Evolutionary conservation across 2,329 filamentous ascomycete species (phyloP).

Genomic region (Seiridium cupressi): DNA sequence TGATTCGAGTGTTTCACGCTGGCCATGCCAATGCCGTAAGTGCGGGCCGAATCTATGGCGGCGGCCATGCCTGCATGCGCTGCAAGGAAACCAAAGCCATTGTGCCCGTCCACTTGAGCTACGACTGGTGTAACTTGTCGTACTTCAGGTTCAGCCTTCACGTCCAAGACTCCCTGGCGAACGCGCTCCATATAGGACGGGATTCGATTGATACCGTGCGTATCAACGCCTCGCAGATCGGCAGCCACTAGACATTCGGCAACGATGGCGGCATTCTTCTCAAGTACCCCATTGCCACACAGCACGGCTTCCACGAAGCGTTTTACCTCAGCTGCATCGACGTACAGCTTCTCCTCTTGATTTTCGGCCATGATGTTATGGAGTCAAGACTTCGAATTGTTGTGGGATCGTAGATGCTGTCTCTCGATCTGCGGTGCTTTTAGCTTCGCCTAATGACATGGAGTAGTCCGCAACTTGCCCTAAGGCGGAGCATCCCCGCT

Average conservation of each 20-base stretch:
- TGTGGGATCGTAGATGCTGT: not conserved
- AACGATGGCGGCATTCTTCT: constrained; percentile 58
- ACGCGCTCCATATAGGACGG: constrained; percentile 76
- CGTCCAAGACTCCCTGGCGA: constrained; percentile 65
- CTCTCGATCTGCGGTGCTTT: not conserved
- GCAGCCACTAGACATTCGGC: constrained; percentile 70
- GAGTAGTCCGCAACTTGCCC: too few species aligned
- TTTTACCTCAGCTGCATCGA: constrained; percentile 37
- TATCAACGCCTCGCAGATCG: constrained; percentile 77
- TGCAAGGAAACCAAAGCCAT: constrained; percentile 74
- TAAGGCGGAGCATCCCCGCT: too few species aligned
- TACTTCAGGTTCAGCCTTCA: constrained; percentile 56
- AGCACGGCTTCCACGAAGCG: constrained; percentile 56
- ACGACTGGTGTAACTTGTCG: constrained; percentile 68
- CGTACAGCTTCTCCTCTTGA: constrained; percentile 22
- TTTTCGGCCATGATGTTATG: not conserved
- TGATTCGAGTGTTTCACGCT: constrained; percentile 76
- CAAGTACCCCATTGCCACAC: constrained; percentile 57
- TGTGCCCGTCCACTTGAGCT: constrained; percentile 64
- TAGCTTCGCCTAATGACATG: not conserved
- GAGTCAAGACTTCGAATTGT: not conserved
- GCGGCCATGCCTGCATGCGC: constrained; percentile 64
- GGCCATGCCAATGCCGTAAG: constrained; percentile 72
- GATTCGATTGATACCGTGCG: constrained; percentile 75
- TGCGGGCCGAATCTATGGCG: constrained; percentile 64